Base-by-base conservation (phyloP, 176 grass and related monocot species). In the Musa troglodytarum region DNA sequence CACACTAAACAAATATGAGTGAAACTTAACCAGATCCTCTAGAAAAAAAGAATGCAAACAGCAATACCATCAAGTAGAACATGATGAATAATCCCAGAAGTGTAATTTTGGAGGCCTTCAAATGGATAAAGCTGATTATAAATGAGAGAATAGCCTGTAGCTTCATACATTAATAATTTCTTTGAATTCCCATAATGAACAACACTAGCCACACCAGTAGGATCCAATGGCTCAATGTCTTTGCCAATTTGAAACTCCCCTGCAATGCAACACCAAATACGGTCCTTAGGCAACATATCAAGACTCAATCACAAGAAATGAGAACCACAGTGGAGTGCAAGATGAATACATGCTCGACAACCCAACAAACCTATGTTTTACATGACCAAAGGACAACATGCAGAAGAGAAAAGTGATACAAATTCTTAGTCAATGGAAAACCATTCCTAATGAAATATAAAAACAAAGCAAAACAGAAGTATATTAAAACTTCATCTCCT, bases 1-100 rank as follows among this genome's bases (percentile, higher is more conserved):
- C 29, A 34, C 29, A 34, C 3, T 34, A 5, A 34, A 34, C 19
- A 65, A 65, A 23, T 65, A 72, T 7, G 52, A 52, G 21, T 23
- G 8, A 20, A 23, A n/a, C n/a, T 26, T 22, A 65, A 65, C 21
- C 62, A 26, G 62, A 23, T 26, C 62, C 26, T 26, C 62, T 20
- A 17, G 22, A 22, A 65, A 23, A 65, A 65, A 26, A 2, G 1
- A 16, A 68, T 68, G 49, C 4, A 43, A 15, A 12, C 25, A 49
- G 25, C 25, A 68, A 68, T 68, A 93, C 89, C 92, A 61, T 74
- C 84, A 61, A 96, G 83, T 25, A 76, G 83, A 71, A 82, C 92
- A 50, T 96, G 93, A 88, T 96, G 92, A 76, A 96, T 89, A 77
- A 92, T 96, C 82, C 89, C 93, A 24, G 89, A 96, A 62, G 89